Percentiles rank a stretch among this genome's conserved stretches.
phyloP scores from a whole-genome alignment of 1,284 basidiomycete genomes.

The Salmacisia buchloeana region DNA sequence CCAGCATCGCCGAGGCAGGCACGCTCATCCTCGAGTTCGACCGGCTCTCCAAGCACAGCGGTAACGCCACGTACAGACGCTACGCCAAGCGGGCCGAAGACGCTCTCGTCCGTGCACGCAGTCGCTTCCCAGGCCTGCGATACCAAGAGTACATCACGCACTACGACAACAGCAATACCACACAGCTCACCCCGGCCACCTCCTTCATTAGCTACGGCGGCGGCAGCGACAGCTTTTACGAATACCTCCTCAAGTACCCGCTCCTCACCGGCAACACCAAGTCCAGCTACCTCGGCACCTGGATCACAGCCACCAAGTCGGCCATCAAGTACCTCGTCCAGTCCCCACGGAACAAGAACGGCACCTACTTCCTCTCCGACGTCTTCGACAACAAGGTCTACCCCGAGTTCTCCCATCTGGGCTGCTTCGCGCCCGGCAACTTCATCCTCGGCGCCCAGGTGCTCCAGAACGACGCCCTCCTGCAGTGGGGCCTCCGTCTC shows the following conservation, averaged over 20 bases:
- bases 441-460: constrained; percentile 40
- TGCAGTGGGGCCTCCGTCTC: constrained; percentile 33
- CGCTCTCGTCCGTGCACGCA: constrained; percentile 22
- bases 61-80: constrained; percentile 27
- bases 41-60: constrained; percentile 30
- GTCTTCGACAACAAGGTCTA: constrained; percentile 30
- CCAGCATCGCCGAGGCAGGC: constrained; percentile 36
- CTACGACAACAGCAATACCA: constrained; percentile 21
- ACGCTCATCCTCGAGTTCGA: constrained; percentile 40
- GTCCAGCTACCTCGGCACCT: constrained; percentile 29
- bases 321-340: constrained; percentile 30
- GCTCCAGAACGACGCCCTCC: constrained; percentile 18
- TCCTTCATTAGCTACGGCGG: constrained; percentile 44
- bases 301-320: constrained; percentile 28
- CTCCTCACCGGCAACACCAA: constrained; percentile 24
- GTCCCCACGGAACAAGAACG: constrained; percentile 17
- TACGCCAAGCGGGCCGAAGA: constrained; percentile 29
- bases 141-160: constrained; percentile 13
- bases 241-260: constrained; percentile 40
- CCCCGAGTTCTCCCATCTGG: constrained; percentile 33
- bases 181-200: constrained; percentile 14
- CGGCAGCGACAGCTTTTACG: constrained; percentile 40
- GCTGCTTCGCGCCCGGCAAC: constrained; percentile 38
- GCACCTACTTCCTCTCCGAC: constrained; percentile 31
- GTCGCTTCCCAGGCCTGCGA: constrained; percentile 27